Percentiles rank a stretch among this genome's conserved stretches.
Conservation (phyloP, 2,329 filamentous ascomycete genomes). For the Ceratocystis harringtonii region DNA sequence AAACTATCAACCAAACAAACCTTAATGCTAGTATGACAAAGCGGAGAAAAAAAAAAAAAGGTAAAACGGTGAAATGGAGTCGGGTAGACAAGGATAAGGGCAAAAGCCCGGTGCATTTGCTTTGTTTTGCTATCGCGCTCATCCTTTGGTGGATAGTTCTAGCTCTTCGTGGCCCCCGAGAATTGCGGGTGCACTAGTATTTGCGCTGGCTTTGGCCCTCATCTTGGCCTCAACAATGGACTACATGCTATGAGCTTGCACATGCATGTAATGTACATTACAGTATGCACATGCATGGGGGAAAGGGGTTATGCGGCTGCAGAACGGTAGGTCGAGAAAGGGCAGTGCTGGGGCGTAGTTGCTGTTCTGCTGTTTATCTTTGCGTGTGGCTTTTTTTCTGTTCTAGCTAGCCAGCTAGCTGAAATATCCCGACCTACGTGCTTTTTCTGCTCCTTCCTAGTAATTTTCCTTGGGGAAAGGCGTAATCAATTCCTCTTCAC, state of each 20-base stretch:
- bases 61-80: no score
- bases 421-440: no score
- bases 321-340: conserved; percentile 3
- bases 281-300: background rate
- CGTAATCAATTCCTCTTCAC: background rate
- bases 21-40: no score
- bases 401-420: background rate
- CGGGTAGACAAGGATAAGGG: no score
- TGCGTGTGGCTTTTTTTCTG: background rate
- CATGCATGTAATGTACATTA: background rate
- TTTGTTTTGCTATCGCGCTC: no score
- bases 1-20: no score
- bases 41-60: no score
- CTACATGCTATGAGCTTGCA: background rate
- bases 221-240: background rate
- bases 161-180: no score
- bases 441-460: background rate
- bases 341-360: background rate
- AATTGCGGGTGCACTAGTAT: background rate
- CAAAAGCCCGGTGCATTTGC: no score
- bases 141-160: no score
- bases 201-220: background rate
- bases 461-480: background rate
- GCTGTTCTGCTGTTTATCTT: background rate
- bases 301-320: background rate